Conservation (phyloP, 345 rosid species). For the Aquilaria yunnanensis region DNA sequence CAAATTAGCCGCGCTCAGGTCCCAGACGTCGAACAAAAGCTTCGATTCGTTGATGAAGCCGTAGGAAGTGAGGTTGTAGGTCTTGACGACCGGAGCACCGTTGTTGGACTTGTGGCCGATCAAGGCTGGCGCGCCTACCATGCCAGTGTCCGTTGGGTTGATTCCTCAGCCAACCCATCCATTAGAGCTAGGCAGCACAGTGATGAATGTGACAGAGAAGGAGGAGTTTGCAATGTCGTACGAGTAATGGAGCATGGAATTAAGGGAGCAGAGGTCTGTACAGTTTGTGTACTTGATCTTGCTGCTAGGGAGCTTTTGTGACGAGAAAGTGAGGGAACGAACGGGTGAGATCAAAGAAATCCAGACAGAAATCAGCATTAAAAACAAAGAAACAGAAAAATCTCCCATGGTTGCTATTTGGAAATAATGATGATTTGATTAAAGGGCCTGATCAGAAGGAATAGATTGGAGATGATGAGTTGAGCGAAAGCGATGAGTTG, state of each 20-base stretch:
- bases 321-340: slow-evolving; percentile 39
- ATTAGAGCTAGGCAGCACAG: slow-evolving; percentile 32
- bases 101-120: slow-evolving; percentile 38
- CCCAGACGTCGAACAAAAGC: slow-evolving; percentile 57
- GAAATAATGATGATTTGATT: too few relatives aligned
- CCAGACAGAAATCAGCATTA: slow-evolving; percentile 12
- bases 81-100: slow-evolving; percentile 26
- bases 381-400: too few relatives aligned
- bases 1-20: slow-evolving; percentile 20
- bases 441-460: too few relatives aligned
- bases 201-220: slow-evolving; percentile 66
- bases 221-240: slow-evolving; percentile 66
- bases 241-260: slow-evolving; percentile 60
- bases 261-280: slow-evolving; percentile 40
- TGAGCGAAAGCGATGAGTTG: too few relatives aligned
- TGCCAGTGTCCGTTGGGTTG: slow-evolving; percentile 45
- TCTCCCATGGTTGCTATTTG: too few relatives aligned
- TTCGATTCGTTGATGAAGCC: not conserved
- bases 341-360: slow-evolving; percentile 34
- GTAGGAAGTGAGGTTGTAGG: slow-evolving; percentile 46
- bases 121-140: slow-evolving; percentile 64
- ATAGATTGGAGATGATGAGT: too few relatives aligned
- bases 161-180: slow-evolving; percentile 96
- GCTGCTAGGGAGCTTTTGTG: slow-evolving; percentile 30
- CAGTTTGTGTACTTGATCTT: slow-evolving; percentile 34